Conservation (phyloP, 169 alveolate genomes). For the Toxoplasma gondii region DNA sequence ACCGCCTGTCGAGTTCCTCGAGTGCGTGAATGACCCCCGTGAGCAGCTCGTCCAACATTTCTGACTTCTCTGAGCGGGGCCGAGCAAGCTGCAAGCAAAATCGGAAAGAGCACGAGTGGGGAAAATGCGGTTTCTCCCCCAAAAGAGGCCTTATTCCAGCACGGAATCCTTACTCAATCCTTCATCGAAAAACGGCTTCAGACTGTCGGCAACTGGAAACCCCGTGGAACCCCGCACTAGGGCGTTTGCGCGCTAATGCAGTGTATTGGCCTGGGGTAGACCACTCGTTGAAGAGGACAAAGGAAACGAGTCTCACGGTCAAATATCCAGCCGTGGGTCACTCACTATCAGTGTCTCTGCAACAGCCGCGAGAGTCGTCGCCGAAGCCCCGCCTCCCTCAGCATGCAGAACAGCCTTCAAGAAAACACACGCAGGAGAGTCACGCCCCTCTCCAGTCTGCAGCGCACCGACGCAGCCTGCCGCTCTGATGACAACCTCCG, state of each 20-base stretch:
- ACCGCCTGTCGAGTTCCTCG: not conserved
- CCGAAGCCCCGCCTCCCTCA: not conserved
- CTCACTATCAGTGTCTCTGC: not conserved
- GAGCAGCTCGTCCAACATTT: not conserved
- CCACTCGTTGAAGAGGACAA: too few species aligned
- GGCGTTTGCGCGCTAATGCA: too few species aligned
- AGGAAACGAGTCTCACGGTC: too few species aligned
- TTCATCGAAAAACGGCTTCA: too few species aligned
- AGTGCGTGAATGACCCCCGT: not conserved
- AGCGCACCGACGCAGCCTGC: not conserved
- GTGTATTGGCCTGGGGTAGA: too few species aligned
- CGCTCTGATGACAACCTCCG: not conserved
- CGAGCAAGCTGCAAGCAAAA: not conserved
- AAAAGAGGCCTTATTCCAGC: too few species aligned
- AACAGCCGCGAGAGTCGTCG: not conserved
- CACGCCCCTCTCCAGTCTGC: not conserved
- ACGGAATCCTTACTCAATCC: too few species aligned
- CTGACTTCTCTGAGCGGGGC: not conserved
- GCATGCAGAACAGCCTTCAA: not conserved
- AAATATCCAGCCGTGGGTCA: not conserved
- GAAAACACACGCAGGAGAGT: not conserved
- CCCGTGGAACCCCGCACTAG: too few species aligned
- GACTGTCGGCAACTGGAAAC: too few species aligned
- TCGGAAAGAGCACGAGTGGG: too few species aligned
- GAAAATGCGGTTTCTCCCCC: too few species aligned